Conservation (phyloP, 441 rosid species). For the Jatropha multifida region DNA sequence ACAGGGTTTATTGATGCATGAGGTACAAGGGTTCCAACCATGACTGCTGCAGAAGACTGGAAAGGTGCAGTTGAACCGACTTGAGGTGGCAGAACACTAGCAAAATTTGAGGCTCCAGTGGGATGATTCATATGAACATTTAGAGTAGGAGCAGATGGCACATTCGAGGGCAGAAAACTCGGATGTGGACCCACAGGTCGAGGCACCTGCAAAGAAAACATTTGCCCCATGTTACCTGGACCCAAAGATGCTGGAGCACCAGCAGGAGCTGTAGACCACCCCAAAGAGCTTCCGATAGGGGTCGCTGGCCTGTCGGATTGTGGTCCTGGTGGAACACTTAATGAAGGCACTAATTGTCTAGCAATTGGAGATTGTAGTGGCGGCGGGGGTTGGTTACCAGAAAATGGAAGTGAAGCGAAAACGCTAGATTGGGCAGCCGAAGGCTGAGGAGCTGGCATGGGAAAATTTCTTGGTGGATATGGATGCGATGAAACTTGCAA, state of each 20-base stretch:
- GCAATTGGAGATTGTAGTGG: conserved; percentile 33
- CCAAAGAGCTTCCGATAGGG: conserved; percentile 33
- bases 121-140: conserved; percentile 27
- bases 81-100: conserved; percentile 29
- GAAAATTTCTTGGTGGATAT: conserved; percentile 44
- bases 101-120: conserved; percentile 23
- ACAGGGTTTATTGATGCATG: conserved; percentile 24
- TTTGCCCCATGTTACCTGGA: conserved; percentile 42
- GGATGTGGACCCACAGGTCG: conserved; percentile 40
- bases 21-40: conserved; percentile 16
- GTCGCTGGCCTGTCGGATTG: conserved; percentile 28
- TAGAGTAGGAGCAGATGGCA: conserved; percentile 28
- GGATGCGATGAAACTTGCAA: conserved; percentile 38
- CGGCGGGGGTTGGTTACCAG: conserved; percentile 42
- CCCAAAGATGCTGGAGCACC: conserved; percentile 28
- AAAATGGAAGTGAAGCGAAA: conserved; percentile 29
- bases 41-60: conserved; percentile 27
- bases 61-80: conserved; percentile 19
- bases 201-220: conserved; percentile 37
- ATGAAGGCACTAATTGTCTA: conserved; percentile 36
- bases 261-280: conserved; percentile 37
- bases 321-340: conserved; percentile 32
- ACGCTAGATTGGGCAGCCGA: conserved; percentile 33
- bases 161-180: conserved; percentile 33
- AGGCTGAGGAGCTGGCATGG: conserved; percentile 39